Conservation (phyloP, 139 green algal genomes). For the Closterium sp. region DNA sequence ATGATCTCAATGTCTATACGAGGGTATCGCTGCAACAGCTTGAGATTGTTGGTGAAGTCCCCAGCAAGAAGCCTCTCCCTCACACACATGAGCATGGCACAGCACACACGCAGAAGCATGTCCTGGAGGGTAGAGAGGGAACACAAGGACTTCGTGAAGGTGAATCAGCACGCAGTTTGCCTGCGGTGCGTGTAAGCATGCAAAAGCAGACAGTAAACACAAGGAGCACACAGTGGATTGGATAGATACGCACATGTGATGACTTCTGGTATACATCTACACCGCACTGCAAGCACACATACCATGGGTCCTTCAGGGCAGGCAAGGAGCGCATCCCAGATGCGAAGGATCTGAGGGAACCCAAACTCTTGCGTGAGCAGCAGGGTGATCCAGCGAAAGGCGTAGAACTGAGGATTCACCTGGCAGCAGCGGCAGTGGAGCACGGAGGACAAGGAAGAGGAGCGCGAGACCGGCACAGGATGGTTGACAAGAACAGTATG, state of each 20-base stretch:
- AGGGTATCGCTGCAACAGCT: slow-evolving; percentile 87
- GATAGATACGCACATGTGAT: background rate
- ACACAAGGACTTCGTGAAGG: background rate
- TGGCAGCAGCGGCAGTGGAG: slow-evolving; percentile 14
- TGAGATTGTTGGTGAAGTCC: slow-evolving; percentile 88
- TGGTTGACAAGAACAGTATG: too few relatives aligned
- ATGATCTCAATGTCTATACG: slow-evolving; percentile 41
- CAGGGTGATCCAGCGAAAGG: slow-evolving; percentile 94
- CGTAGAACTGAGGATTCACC: slow-evolving; percentile 88
- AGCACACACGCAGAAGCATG: slow-evolving; percentile 75
- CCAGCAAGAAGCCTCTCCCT: slow-evolving; percentile 67
- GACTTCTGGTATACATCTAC: too few relatives aligned
- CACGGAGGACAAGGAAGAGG: background rate
- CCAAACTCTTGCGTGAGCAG: slow-evolving; percentile 85
- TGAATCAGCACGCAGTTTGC: background rate
- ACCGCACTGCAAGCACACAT: too few relatives aligned
- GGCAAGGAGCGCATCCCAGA: slow-evolving; percentile 72
- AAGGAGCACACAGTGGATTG: background rate
- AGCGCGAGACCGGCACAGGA: background rate
- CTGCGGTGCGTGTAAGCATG: background rate
- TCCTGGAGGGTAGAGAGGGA: slow-evolving; percentile 12
- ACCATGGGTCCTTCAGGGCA: slow-evolving; percentile 26
- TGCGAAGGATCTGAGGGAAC: slow-evolving; percentile 72
- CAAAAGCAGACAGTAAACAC: background rate
- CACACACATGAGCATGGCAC: slow-evolving; percentile 81